Evolutionary conservation across 192 early-diverging fungal genomes (phyloP).

Genomic region (Rhizophagus clarus): DNA sequence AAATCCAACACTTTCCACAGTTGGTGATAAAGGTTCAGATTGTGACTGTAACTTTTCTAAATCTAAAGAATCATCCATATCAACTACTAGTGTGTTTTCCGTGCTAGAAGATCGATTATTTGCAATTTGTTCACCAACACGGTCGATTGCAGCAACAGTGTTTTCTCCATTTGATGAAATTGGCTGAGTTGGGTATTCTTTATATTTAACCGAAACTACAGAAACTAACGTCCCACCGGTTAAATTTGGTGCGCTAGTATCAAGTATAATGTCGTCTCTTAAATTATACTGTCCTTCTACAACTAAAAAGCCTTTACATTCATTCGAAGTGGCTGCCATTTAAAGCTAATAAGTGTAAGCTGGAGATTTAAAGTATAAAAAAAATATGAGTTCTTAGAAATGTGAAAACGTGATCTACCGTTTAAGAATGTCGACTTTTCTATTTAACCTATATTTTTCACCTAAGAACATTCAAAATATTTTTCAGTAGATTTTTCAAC

Average conservation of each 20-base stretch:
- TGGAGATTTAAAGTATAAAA: neutral
- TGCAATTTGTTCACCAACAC: slow-evolving; percentile 35
- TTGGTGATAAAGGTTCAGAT: slow-evolving; percentile 12
- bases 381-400: neutral
- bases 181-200: slow-evolving; percentile 43
- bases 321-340: slow-evolving; percentile 20
- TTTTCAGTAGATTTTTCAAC: too few species aligned
- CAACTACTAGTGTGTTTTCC: slow-evolving; percentile 38
- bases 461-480: too few species aligned
- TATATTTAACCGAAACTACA: slow-evolving; percentile 60
- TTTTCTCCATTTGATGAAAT: slow-evolving; percentile 10
- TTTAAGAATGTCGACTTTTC: neutral
- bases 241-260: slow-evolving; percentile 47
- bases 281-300: slow-evolving; percentile 57
- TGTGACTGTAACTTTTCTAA: slow-evolving; percentile 29
- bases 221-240: slow-evolving; percentile 53
- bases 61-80: slow-evolving; percentile 40
- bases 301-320: slow-evolving; percentile 51
- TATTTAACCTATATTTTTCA: too few species aligned
- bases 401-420: neutral
- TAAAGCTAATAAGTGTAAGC: neutral
- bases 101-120: slow-evolving; percentile 34
- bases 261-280: slow-evolving; percentile 49
- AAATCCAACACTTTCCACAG: neutral
- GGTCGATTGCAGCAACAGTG: neutral